Percentiles rank a stretch among this genome's conserved stretches.
phyloP scores from a whole-genome alignment of 306 rosid species.

The Biancaea sappan region DNA sequence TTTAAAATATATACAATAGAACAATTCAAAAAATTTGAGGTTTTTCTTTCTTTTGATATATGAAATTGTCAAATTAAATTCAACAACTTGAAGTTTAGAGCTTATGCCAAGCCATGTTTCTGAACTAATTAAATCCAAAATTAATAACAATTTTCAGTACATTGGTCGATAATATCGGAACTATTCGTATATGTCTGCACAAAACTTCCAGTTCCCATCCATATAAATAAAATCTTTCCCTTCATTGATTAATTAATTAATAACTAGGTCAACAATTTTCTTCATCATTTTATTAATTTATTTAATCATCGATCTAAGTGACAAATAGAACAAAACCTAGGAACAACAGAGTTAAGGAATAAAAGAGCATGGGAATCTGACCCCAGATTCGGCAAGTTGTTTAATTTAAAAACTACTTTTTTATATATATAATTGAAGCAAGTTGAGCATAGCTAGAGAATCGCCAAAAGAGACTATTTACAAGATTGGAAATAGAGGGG shows the following conservation, averaged over 20 bases:
- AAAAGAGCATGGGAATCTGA: conserved; percentile 1
- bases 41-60: too few relatives aligned
- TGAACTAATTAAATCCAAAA: too few relatives aligned
- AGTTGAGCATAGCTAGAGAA: neutral
- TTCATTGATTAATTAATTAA: neutral
- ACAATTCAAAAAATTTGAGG: too few relatives aligned
- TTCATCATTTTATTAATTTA: neutral
- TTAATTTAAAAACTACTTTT: too few relatives aligned
- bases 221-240: neutral
- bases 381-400: conserved; percentile 4
- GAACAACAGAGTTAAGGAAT: conserved; percentile 1
- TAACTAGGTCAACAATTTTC: neutral
- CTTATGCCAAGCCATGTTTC: too few relatives aligned
- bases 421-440: neutral
- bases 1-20: too few relatives aligned
- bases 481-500: neutral
- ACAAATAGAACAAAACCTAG: neutral
- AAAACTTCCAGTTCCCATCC: neutral
- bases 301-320: neutral
- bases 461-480: neutral
- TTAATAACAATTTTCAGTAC: too few relatives aligned
- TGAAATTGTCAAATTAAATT: too few relatives aligned
- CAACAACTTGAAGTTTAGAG: too few relatives aligned
- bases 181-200: neutral
- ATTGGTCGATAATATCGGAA: neutral